phyloP scores from a whole-genome alignment of 768 basidiomycete genomes.

The Naematelia encephala region DNA sequence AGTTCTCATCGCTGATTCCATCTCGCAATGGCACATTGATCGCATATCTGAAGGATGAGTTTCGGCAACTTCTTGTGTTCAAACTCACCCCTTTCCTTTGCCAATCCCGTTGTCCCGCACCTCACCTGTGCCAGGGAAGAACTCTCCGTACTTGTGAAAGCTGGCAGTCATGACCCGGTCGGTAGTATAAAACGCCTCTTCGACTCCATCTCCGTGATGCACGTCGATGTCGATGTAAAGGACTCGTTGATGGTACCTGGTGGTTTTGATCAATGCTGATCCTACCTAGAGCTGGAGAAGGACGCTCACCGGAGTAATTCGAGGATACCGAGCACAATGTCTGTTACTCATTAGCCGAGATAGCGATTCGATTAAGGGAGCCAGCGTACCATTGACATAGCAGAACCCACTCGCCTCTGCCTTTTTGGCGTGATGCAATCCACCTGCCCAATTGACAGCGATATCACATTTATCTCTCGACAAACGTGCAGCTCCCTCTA shows the following conservation, averaged over 20 bases:
- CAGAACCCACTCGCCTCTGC: slow-evolving; percentile 98
- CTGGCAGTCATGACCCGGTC: slow-evolving; percentile 98
- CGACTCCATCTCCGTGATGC: slow-evolving; percentile 98
- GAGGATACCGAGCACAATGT: slow-evolving; percentile 94
- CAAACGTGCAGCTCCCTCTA: slow-evolving; percentile 94
- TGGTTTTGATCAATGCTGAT: neutral
- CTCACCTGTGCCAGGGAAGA: slow-evolving; percentile 98
- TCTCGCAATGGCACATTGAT: slow-evolving; percentile 93
- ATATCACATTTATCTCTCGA: slow-evolving; percentile 98
- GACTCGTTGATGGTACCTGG: slow-evolving; percentile 85
- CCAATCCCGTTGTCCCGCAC: slow-evolving; percentile 86
- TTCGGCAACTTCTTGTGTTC: neutral
- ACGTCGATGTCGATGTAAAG: slow-evolving; percentile 98
- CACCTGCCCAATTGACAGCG: slow-evolving; percentile 98
- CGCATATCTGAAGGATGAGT: slow-evolving; percentile 61
- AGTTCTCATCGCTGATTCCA: slow-evolving; percentile 91
- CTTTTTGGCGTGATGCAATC: slow-evolving; percentile 97
- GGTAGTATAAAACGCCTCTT: slow-evolving; percentile 98
- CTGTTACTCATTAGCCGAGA: slow-evolving; percentile 55
- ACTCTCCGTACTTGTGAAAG: slow-evolving; percentile 99
- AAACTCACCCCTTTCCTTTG: slow-evolving; percentile 68
- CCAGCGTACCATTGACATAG: slow-evolving; percentile 81
- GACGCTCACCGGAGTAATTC: slow-evolving; percentile 74
- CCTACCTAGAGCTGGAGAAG: neutral
- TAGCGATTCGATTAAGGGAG: too few relatives aligned